phyloP scores from a whole-genome alignment of 495 filamentous ascomycete genomes.

The Parachaetomium inaequale region DNA sequence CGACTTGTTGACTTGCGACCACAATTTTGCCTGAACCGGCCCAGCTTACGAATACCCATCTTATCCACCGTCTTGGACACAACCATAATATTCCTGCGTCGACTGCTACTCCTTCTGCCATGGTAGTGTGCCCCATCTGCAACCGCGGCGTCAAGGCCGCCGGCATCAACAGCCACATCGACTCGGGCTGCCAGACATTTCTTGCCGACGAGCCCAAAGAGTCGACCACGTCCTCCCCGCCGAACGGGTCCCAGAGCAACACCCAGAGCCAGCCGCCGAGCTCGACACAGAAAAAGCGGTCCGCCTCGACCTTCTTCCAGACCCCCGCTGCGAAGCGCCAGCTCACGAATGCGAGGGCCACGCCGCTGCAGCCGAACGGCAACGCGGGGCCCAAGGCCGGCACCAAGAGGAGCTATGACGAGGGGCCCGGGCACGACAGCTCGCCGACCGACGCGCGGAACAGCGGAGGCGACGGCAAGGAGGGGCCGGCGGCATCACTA shows the following conservation, averaged over 20 bases:
- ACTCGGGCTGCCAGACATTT: slow-evolving; percentile 70
- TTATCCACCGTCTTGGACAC: neutral
- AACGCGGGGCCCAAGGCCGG: slow-evolving; percentile 10
- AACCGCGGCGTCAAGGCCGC: slow-evolving; percentile 65
- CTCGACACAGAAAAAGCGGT: slow-evolving; percentile 48
- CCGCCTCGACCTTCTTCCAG: slow-evolving; percentile 73
- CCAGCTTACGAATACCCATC: neutral
- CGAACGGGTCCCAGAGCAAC: slow-evolving; percentile 42
- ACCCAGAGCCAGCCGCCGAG: slow-evolving; percentile 28
- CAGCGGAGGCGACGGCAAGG: slow-evolving; percentile 19
- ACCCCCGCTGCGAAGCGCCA: slow-evolving; percentile 59
- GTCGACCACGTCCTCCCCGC: slow-evolving; percentile 26
- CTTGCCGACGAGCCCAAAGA: slow-evolving; percentile 28
- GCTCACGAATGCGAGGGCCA: slow-evolving; percentile 21
- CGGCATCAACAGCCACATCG: slow-evolving; percentile 89
- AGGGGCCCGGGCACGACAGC: slow-evolving; percentile 37
- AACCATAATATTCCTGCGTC: neutral
- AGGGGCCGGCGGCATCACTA: neutral
- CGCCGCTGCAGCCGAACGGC: slow-evolving; percentile 30
- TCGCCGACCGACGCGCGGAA: slow-evolving; percentile 25
- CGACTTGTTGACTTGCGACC: neutral
- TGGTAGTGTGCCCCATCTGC: slow-evolving; percentile 85
- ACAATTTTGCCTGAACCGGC: neutral
- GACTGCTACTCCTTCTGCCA: slow-evolving; percentile 3
- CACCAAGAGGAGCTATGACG: slow-evolving; percentile 44